A percentile compares a stretch with the other conserved stretches of the same genome.
Conservation (phyloP, 306 rosid species). For the Rosa rugosa region DNA sequence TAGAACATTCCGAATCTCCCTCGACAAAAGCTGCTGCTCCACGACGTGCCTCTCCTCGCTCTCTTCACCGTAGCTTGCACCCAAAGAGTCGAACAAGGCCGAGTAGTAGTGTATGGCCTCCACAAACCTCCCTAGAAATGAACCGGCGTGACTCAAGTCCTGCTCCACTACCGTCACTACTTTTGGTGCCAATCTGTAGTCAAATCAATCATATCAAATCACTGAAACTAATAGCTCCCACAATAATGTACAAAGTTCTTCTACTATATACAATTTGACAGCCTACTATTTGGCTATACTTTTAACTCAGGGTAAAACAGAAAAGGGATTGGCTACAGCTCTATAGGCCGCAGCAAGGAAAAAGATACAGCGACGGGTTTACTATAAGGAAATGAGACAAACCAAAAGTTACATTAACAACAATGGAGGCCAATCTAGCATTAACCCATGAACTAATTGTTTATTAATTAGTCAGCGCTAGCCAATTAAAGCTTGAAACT, state of each 20-base stretch:
- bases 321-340: background rate
- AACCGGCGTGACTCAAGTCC: constrained; percentile 86
- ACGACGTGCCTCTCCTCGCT: constrained; percentile 96
- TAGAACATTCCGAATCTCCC: constrained; percentile 86
- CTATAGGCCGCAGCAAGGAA: background rate
- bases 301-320: constrained; percentile 6
- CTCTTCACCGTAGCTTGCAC: constrained; percentile 93
- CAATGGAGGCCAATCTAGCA: background rate
- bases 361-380: background rate
- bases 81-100: constrained; percentile 87
- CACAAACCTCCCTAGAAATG: constrained; percentile 91
- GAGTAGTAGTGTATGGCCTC: constrained; percentile 99
- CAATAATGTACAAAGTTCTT: constrained; percentile 4
- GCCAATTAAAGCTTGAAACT: background rate
- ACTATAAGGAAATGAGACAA: background rate
- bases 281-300: background rate
- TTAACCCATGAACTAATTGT: constrained; percentile 13
- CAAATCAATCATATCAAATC: background rate
- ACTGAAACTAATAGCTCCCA: background rate
- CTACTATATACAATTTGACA: background rate
- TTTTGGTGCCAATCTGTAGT: constrained; percentile 79
- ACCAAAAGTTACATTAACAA: background rate
- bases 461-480: constrained; percentile 11
- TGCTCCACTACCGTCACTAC: constrained; percentile 99
- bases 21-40: constrained; percentile 85